Conservation (phyloP, 1,284 basidiomycete species). For the Moniliella sp. region DNA sequence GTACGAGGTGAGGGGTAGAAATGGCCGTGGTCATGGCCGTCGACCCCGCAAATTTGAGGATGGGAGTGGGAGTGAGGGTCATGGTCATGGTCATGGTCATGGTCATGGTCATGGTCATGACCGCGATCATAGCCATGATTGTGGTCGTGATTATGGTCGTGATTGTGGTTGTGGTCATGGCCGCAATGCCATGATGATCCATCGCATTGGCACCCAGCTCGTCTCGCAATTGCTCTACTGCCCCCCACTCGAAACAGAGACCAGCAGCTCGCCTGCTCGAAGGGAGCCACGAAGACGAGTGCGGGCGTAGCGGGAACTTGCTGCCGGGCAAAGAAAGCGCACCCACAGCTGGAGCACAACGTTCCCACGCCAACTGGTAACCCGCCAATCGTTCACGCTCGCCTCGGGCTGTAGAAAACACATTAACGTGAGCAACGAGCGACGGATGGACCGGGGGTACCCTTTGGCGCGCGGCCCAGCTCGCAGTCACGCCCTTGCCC, state of each 20-base stretch:
- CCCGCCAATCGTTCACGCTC: too few species aligned
- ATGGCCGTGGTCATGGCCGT: slow-evolving; percentile 1
- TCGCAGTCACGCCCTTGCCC: slow-evolving; percentile 26
- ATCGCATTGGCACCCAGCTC: slow-evolving; percentile 20
- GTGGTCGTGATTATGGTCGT: slow-evolving; percentile 1
- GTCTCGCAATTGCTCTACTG: slow-evolving; percentile 7
- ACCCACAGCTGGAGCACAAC: too few species aligned
- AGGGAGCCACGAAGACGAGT: slow-evolving; percentile 15
- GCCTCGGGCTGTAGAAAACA: too few species aligned
- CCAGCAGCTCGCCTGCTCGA: slow-evolving; percentile 14
- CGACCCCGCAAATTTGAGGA: slow-evolving; percentile 1
- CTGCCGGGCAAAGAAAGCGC: too few species aligned
- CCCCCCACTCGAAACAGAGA: slow-evolving; percentile 17
- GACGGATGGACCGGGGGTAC: not conserved
- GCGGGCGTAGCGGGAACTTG: slow-evolving; percentile 5
- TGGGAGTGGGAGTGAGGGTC: slow-evolving; percentile 3
- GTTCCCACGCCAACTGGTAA: too few species aligned
- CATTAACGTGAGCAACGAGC: not conserved
- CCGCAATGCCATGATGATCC: slow-evolving; percentile 19
- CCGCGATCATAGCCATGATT: not conserved
- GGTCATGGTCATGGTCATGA: too few species aligned
- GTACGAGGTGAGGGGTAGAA: too few species aligned
- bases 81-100: slow-evolving; percentile 7
- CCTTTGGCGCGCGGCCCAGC: slow-evolving; percentile 1
- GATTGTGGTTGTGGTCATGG: slow-evolving; percentile 6